These are phyloP conservation scores for Inga laurina DNA, from an alignment of 306 rosid species.

Conservation along the genomic window DNA sequence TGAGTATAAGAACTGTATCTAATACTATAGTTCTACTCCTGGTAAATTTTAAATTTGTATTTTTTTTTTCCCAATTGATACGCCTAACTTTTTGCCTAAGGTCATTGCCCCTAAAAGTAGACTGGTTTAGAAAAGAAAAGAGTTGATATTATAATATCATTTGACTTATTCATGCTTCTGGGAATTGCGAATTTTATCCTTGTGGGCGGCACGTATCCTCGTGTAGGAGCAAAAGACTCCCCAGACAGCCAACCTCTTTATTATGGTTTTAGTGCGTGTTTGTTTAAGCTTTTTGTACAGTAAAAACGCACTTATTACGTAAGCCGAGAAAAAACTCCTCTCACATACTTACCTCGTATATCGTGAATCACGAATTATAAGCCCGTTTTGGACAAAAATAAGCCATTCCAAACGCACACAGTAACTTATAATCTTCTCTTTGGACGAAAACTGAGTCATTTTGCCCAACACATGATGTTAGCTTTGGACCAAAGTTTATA, in stretches of 20 bases:
- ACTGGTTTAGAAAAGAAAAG: neutral
- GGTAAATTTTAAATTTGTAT: neutral
- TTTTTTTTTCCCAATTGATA: neutral
- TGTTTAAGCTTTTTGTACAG: too few relatives aligned
- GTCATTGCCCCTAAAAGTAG: neutral
- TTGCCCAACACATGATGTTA: neutral
- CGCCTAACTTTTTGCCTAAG: neutral
- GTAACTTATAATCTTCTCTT: neutral
- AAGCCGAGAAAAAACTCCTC: too few relatives aligned
- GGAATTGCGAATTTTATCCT: neutral
- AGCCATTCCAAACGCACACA: too few relatives aligned
- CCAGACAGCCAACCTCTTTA: neutral
- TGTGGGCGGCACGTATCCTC: neutral
- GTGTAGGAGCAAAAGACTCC: neutral
- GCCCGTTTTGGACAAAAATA: too few relatives aligned
- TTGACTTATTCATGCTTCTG: neutral
- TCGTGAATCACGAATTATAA: too few relatives aligned
- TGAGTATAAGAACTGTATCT: too few relatives aligned
- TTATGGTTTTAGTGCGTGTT: neutral
- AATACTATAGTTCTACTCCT: neutral
- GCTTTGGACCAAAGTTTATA: neutral
- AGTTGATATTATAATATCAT: neutral
- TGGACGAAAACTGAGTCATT: neutral
- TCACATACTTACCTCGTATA: too few relatives aligned
- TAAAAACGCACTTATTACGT: too few relatives aligned